Base-by-base conservation (phyloP, 1,139 yeast genomes). In the Nakaseomyces glabratus region DNA sequence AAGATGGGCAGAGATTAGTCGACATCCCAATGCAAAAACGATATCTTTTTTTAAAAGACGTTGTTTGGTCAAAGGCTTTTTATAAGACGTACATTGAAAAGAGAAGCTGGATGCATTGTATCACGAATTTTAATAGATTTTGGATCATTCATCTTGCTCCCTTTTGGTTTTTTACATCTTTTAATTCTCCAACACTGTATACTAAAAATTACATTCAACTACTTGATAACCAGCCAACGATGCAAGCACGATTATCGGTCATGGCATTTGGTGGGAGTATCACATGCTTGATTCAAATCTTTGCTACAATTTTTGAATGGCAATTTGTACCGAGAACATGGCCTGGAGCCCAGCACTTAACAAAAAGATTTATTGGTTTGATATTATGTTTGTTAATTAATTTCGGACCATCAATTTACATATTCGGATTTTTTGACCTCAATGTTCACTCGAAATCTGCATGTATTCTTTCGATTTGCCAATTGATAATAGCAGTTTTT, bases 121-220 rank as follows among this genome's bases (percentile, higher is more conserved):
- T 79, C 1, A 76, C 85, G 3, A 82, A 84, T 52, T 84, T 82
- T 55, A 81, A 77, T 53, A 63, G 95, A 40, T 74, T 84, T 21
- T 84, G 95, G 94, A 75, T 82, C 24, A 75, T 84, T 34, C 95
- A 85, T 52, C 57, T 77, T 5, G 67, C 84, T 0, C 66, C 79
- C 38, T 85, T 77, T 57, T 84, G 95, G 95, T 82, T 75, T 51
- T 82, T 77, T 49, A 81, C 93, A 1, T 66, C 79, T 28, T 78
- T 78, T 54, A 82, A 84, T 54, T 70, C 93, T 0, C 86, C 93
- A 0, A 67, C 86, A 0, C 60, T 85, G 14, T 85, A 82, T 56
- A 82, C 94, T 1, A 62, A 61, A 33, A 58, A 73, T 38, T 82
- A 79, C 51, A 54, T 60, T 33, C 80, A 75, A 38, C 52, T 69